Evolutionary conservation across 768 basidiomycete species (phyloP), one percentile per base, ranked within the genome.

Genomic region (Rhodotorula diobovata): DNA sequence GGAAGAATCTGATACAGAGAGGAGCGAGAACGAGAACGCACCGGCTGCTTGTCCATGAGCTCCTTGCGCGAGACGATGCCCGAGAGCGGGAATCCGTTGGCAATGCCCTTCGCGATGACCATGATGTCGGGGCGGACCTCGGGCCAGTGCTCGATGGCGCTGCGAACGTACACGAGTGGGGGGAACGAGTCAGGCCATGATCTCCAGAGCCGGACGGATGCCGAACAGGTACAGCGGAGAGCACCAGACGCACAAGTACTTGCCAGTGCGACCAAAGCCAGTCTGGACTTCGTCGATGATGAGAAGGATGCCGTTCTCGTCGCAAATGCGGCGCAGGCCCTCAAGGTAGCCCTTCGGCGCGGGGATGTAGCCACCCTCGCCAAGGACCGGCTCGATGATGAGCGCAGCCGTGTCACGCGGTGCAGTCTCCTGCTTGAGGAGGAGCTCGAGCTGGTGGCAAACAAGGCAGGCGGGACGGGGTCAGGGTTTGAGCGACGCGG

Each of bases 361-460:
- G 39, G 91, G 88, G 25, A 96, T 90, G 80, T 98, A 97, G 2
- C 95, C 95, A 46, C 95, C 95, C 81, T 97, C 95, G 35, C 93
- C 94, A 41, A 97, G 84, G 2, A 97, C 89, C 53, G 95, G 90
- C 83, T 98, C 95, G 53, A 98, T 81, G 73, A 98, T 81, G 77
- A 97, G 88, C n/a, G 93, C 93, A 4, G 94, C 92, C 1, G 93
- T 94, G 79, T 97, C 94, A 10, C 81, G 80, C 0, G 93, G 90
- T 3, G 88, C 84, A 14, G 88, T 88, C 80, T 93, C 91, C 80
- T 97, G 94, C 61, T 82, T 81, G 69, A 89, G 81, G 21, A 95
- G 79, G 23, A 96, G 85, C 65, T 91, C 88, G 30, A 97, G 84
- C 58, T 59, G 58, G 39, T 2, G 79, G 94, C 90, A 4, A n/a